Base-by-base conservation (phyloP, 768 basidiomycete species). In the Trametes punicea region DNA sequence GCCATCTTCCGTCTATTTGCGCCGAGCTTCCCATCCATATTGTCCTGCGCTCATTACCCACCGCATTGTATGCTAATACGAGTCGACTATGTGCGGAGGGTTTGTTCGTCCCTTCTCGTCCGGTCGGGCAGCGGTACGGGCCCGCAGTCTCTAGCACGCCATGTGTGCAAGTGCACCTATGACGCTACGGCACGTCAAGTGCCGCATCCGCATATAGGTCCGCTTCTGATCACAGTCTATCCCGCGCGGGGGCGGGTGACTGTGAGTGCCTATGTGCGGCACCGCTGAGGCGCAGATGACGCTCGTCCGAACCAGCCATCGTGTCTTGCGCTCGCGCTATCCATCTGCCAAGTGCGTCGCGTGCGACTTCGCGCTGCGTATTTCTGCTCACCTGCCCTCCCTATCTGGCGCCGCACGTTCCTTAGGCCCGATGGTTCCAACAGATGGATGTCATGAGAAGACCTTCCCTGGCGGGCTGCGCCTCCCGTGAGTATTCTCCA, bases 181-280 rank as follows among this genome's bases (percentile, higher is more conserved):
- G 44, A 46, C 52, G 45, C 52, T 44, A 46, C 44, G 27, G 21
- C 51, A 23, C 34, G 51, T 33, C 51, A 45, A 23, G 13, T 27
- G 31, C 51, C 30, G 42, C 51, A 13, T 23, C 26, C 27, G 44
- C 34, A 25, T 34, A 18, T 30, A 11, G 23, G 44, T 44, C 42
- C 52, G 26, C 27, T 30, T 29, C 36, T 54, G 52, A 54, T 46
- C 52, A 26, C 51, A 45, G 51, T 41, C 50, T 23, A 42, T 52
- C 51, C 18, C 10, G 25, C 29, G 27, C 47, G 47, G 25, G 34
- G 6, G 11, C 25, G 25, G 23, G 42, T 10, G 6, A 26, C 21
- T 34, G 33, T 11, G 11, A 4, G 6, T 7, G 10, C 23, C 23
- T 11, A 18, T 26, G 11, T 16, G 4, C 42, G 42, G 42, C 25